A percentile compares a stretch with the other conserved stretches of the same genome.
Conservation (phyloP, 257 asterid species). For the Solanum megistacrolobum region DNA sequence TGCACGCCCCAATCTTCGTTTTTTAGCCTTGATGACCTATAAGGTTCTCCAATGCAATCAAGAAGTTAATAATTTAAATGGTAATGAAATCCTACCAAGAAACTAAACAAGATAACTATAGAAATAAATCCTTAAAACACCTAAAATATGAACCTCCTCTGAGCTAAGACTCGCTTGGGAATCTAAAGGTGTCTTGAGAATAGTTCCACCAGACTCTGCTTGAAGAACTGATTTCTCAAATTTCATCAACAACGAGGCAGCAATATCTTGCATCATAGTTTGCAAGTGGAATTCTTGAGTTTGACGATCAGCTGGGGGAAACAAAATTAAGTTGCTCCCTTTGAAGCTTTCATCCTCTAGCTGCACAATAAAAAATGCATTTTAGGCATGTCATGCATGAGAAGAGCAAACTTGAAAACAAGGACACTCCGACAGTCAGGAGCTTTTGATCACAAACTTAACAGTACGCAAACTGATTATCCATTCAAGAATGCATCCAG, state of each 20-base stretch:
- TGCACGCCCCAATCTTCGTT: slow-evolving; percentile 91
- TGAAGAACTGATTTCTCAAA: slow-evolving; percentile 95
- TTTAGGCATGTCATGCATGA: neutral
- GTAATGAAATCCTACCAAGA: neutral
- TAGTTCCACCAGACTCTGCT: slow-evolving; percentile 91
- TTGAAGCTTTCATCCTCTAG: slow-evolving; percentile 77
- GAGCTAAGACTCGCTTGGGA: slow-evolving; percentile 99
- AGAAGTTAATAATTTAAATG: slow-evolving; percentile 10
- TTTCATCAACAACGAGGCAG: slow-evolving; percentile 89
- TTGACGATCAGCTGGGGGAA: slow-evolving; percentile 93
- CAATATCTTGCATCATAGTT: slow-evolving; percentile 97
- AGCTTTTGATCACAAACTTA: neutral
- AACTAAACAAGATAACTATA: slow-evolving; percentile 4
- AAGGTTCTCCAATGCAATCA: slow-evolving; percentile 13
- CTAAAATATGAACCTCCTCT: slow-evolving; percentile 97
- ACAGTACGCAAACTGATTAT: neutral
- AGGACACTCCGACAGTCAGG: neutral
- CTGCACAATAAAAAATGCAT: slow-evolving; percentile 25
- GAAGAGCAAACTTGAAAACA: neutral
- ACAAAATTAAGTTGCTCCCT: slow-evolving; percentile 67
- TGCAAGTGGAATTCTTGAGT: slow-evolving; percentile 93
- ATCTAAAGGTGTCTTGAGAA: slow-evolving; percentile 94
- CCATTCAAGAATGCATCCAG: neutral
- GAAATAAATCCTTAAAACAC: slow-evolving; percentile 49
- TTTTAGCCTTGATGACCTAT: slow-evolving; percentile 97